Evolutionary conservation across 495 filamentous ascomycete species (phyloP).

Genomic region (Parathielavia appendiculata): DNA sequence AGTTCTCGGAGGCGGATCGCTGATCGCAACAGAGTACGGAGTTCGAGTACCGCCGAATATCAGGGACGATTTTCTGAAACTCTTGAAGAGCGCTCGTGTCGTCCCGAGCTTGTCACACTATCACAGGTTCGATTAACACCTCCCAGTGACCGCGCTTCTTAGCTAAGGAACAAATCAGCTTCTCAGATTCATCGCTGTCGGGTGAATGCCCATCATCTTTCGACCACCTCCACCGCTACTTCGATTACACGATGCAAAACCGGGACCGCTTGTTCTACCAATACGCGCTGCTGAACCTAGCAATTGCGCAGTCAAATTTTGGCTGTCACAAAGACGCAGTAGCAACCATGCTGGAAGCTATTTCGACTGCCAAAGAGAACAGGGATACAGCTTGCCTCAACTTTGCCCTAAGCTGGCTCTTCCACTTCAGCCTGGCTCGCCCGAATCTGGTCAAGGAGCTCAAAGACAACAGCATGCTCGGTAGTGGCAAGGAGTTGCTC

Average conservation of each 20-base stretch:
- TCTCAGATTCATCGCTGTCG: slow-evolving; percentile 83
- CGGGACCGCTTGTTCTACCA: slow-evolving; percentile 82
- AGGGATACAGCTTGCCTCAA: slow-evolving; percentile 89
- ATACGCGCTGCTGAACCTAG: slow-evolving; percentile 91
- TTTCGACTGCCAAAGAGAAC: slow-evolving; percentile 85
- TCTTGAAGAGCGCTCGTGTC: slow-evolving; percentile 60
- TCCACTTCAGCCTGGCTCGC: slow-evolving; percentile 84
- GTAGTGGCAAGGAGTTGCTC: slow-evolving; percentile 74
- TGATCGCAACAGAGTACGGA: slow-evolving; percentile 41
- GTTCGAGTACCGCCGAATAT: slow-evolving; percentile 66
- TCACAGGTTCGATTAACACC: slow-evolving; percentile 50
- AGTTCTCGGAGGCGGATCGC: neutral
- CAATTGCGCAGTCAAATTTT: slow-evolving; percentile 92
- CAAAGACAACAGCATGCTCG: slow-evolving; percentile 65
- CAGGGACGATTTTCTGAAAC: slow-evolving; percentile 54
- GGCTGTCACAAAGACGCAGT: slow-evolving; percentile 88
- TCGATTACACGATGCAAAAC: slow-evolving; percentile 93
- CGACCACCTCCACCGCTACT: slow-evolving; percentile 90
- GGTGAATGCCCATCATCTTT: slow-evolving; percentile 88
- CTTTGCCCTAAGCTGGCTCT: slow-evolving; percentile 95
- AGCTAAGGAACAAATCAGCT: slow-evolving; percentile 42
- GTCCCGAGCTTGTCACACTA: slow-evolving; percentile 74
- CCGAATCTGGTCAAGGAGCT: slow-evolving; percentile 67
- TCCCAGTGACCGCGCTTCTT: slow-evolving; percentile 18
- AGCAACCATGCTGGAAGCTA: slow-evolving; percentile 85